Evolutionary conservation across 495 filamentous ascomycete species (phyloP).

Genomic region (Xylaria nigripes): DNA sequence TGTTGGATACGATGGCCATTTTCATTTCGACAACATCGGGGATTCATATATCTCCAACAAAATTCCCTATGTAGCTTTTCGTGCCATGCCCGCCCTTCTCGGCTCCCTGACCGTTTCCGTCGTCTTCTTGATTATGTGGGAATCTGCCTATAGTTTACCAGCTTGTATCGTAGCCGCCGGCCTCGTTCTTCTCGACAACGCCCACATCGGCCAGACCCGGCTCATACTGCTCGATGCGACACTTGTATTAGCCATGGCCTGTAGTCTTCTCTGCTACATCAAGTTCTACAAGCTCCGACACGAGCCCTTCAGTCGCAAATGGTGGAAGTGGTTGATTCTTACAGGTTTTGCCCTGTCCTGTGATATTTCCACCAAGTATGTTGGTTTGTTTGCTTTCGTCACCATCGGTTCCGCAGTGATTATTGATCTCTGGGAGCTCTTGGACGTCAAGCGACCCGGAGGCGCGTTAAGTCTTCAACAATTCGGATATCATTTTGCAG

Average conservation of each 20-base stretch:
- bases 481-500: slow-evolving; percentile 84
- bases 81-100: slow-evolving; percentile 84
- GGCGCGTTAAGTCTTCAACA: slow-evolving; percentile 67
- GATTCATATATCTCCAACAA: slow-evolving; percentile 97
- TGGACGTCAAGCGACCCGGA: slow-evolving; percentile 74
- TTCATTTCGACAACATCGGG: slow-evolving; percentile 98
- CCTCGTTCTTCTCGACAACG: slow-evolving; percentile 92
- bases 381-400: slow-evolving; percentile 93
- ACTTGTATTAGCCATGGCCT: slow-evolving; percentile 89
- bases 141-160: slow-evolving; percentile 92
- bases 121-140: slow-evolving; percentile 97
- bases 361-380: slow-evolving; percentile 97
- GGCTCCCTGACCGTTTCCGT: slow-evolving; percentile 91
- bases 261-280: slow-evolving; percentile 87
- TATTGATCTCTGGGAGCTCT: slow-evolving; percentile 90
- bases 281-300: slow-evolving; percentile 97
- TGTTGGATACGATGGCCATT: slow-evolving; percentile 89
- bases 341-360: slow-evolving; percentile 92
- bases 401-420: slow-evolving; percentile 89
- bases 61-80: slow-evolving; percentile 92
- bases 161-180: slow-evolving; percentile 81
- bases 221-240: slow-evolving; percentile 93
- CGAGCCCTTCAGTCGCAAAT: slow-evolving; percentile 81
- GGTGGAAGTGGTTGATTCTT: slow-evolving; percentile 98
- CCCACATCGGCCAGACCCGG: slow-evolving; percentile 93